Base-by-base conservation (phyloP, 73 alveolate species). In the Paraurostyla sp. region DNA sequence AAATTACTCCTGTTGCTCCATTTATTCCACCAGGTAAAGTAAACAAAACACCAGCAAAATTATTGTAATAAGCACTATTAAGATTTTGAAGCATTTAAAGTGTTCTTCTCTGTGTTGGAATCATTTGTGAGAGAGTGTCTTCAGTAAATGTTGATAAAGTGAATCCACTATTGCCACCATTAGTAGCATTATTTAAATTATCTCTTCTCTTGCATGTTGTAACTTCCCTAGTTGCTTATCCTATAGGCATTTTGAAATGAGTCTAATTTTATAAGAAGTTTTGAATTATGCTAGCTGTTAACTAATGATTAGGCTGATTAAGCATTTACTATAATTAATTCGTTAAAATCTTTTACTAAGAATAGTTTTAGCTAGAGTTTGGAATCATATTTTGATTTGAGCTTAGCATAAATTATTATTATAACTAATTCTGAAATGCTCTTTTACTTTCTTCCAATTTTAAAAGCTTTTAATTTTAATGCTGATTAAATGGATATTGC, bases 11-110 rank as follows among this genome's bases (percentile, higher is more conserved):
- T 18, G 38, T 35, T 18, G 13, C 82, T 11, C 36, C 58, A 65
- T 65, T 65, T 6, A 65, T 65, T 11, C 82, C 82, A 6, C 82
- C 58, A 15, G 82, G 82, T 30, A 65, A 23, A 65, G 82, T 65
- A 22, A 65, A 65, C 18, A 65, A 58, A 2, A 65, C 82, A 18
- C 82, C 82, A 4, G 82, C 82, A 65, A 65, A 65, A 22, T 65
- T 65, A 40, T 56, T 65, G 25, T 65, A 65, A 35, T 65, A 65
- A 22, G 35, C 41, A 22, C 82, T 65, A 58, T 65, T 65, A 13
- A 65, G 41, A 38, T 65, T 65, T 38, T 65, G 25, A 6, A 65
- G 38, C 32, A 65, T 65, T 38, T 65, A 38, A 40, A 65, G 35
- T 6, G 82, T 65, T 65, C 58, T 4, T 11, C 42, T 25, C 25